Conservation (phyloP, 75 land plant genomes). For the Selaginella tamariscina region DNA sequence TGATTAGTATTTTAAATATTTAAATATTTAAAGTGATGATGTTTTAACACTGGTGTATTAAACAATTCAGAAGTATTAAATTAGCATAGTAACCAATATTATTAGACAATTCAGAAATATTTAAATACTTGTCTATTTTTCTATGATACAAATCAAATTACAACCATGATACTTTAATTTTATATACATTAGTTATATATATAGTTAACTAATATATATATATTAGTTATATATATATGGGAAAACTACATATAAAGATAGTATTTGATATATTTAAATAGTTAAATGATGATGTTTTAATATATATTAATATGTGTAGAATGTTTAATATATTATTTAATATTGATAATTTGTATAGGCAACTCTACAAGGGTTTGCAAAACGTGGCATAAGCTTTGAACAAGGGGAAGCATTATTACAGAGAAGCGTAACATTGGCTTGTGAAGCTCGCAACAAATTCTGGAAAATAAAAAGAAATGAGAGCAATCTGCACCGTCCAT, state of each 20-base stretch:
- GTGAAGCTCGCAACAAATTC: slow-evolving; percentile 77
- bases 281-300: background rate
- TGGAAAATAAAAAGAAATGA: slow-evolving; percentile 8
- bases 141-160: no score
- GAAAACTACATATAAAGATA: background rate
- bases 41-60: no score
- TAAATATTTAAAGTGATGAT: no score
- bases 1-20: no score
- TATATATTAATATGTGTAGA: no score
- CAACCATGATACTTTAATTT: background rate
- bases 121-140: no score
- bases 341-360: slow-evolving; percentile 38
- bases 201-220: background rate
- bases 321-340: background rate
- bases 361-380: slow-evolving; percentile 76
- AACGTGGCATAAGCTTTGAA: slow-evolving; percentile 51
- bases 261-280: background rate
- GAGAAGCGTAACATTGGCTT: slow-evolving; percentile 64
- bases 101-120: no score
- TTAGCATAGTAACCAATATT: no score
- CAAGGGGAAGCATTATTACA: slow-evolving; percentile 58
- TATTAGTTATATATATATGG: background rate
- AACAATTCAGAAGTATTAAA: no score
- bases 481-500: slow-evolving; percentile 19
- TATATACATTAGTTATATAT: background rate